Base-by-base conservation (phyloP, 2,329 filamentous ascomycete species). In the Emmonsia crescens region DNA sequence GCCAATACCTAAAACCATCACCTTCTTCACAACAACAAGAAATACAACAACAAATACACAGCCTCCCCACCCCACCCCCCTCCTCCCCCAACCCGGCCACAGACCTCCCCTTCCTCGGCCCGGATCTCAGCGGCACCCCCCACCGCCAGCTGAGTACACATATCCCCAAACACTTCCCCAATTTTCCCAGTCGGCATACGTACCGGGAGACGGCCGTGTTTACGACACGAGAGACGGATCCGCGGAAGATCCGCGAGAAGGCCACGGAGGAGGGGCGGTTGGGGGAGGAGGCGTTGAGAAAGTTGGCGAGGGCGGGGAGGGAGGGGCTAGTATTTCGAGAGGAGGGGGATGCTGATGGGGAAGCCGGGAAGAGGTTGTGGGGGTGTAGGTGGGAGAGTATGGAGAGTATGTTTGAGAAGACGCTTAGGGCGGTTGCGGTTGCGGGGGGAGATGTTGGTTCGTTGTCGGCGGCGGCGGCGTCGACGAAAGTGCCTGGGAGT, bases 251-350 rank as follows among this genome's bases (percentile, higher is more conserved):
- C 55, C 75, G 84, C 44, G 85, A 88, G 68, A 79, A 80, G 62
- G 85, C 85, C 4, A 86, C 84, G 3, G 80, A 86, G 68, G 85
- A 88, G 69, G 85, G 85, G 16, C 80, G 86, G 54, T 72, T 85
- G 63, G 85, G 85, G 8, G 85, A 88, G 70, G 82, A 86, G 67
- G 85, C 85, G 24, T 72, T 88, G 64, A 77, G 85, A 57, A 86
- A 84, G 68, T 75, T 88, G 69, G 78, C 80, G 3, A 81, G 82
- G 31, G 79, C 79, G 1, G 75, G 75, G 14, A 73, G 77, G 63
- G 70, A 77, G 57, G 74, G 75, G 27, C 71, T 2, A 76, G 75
- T 59, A 73, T 74, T 16, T 73, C 75, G 33, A 48, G 76, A 74
- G 24, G 36, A 61, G 44, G 71, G 72, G 54, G 74, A 78, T 59